Conservation (phyloP, 2,329 filamentous ascomycete genomes). For the Trichoderma asperellum region DNA sequence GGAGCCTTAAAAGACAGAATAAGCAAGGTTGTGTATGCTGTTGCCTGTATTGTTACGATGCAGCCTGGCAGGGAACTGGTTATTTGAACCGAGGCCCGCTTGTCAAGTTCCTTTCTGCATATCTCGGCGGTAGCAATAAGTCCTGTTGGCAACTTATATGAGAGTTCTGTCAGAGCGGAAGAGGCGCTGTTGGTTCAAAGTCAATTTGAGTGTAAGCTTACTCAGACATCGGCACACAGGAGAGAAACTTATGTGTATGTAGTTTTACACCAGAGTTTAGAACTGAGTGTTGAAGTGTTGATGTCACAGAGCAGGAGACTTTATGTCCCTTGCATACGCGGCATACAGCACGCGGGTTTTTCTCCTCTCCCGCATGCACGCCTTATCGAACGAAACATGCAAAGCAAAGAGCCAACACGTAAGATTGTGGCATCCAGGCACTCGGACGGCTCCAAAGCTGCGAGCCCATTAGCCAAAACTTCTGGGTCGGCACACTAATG, state of each 20-base stretch:
- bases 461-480: not conserved
- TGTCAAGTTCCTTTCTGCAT: not conserved
- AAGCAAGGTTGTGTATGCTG: not conserved
- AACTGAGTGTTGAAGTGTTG: not conserved
- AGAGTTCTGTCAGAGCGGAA: constrained; percentile 5
- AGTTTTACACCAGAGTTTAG: not conserved
- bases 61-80: not conserved
- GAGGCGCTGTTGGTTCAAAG: constrained; percentile 14
- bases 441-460: not conserved
- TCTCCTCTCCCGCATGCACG: not conserved
- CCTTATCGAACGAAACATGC: not conserved
- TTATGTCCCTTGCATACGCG: not conserved
- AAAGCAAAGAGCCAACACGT: not conserved
- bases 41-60: not conserved
- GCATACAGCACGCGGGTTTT: not conserved
- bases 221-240: constrained; percentile 11
- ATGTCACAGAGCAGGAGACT: not conserved
- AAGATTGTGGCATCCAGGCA: constrained; percentile 13
- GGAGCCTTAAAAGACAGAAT: not conserved
- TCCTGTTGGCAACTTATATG: not conserved
- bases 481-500: constrained; percentile 9
- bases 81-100: not conserved
- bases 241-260: not conserved
- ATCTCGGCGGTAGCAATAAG: not conserved
- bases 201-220: constrained; percentile 16